Evolutionary conservation across 2,329 filamentous ascomycete species (phyloP).

Genomic region (Ceratocystis colombiana): DNA sequence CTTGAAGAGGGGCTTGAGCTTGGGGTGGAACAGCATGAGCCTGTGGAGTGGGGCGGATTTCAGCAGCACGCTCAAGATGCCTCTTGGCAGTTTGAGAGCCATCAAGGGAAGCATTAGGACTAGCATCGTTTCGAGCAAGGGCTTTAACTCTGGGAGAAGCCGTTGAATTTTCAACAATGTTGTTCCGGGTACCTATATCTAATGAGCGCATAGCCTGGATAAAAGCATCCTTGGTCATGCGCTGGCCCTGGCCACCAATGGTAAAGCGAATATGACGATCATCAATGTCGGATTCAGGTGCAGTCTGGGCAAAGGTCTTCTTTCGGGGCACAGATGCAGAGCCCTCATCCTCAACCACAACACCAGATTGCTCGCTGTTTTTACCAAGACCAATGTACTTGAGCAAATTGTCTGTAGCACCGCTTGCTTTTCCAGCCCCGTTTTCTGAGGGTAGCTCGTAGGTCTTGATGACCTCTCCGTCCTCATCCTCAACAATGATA

Average conservation of each 20-base stretch:
- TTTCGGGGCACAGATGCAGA: constrained; percentile 30
- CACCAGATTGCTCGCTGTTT: constrained; percentile 20
- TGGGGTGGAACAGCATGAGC: neutral
- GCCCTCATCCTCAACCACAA: constrained; percentile 25
- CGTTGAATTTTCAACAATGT: constrained; percentile 44
- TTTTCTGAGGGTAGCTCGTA: constrained; percentile 60
- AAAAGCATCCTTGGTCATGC: constrained; percentile 74
- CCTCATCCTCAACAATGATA: constrained; percentile 80
- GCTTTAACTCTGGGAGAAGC: constrained; percentile 42
- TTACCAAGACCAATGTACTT: constrained; percentile 46
- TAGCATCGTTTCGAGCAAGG: constrained; percentile 38
- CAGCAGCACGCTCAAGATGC: neutral
- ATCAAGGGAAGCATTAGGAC: neutral
- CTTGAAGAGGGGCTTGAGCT: neutral
- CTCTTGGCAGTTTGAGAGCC: neutral
- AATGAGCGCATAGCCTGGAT: constrained; percentile 62
- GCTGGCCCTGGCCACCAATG: constrained; percentile 58
- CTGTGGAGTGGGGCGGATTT: neutral
- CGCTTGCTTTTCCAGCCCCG: constrained; percentile 20
- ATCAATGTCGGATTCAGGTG: constrained; percentile 47
- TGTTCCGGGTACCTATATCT: constrained; percentile 52
- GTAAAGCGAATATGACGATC: constrained; percentile 67
- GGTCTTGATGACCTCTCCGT: constrained; percentile 76
- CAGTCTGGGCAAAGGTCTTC: constrained; percentile 33
- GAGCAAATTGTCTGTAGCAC: constrained; percentile 35